Base-by-base conservation (phyloP, 805 yeast genomes). In the Metschnikowia proteae region DNA sequence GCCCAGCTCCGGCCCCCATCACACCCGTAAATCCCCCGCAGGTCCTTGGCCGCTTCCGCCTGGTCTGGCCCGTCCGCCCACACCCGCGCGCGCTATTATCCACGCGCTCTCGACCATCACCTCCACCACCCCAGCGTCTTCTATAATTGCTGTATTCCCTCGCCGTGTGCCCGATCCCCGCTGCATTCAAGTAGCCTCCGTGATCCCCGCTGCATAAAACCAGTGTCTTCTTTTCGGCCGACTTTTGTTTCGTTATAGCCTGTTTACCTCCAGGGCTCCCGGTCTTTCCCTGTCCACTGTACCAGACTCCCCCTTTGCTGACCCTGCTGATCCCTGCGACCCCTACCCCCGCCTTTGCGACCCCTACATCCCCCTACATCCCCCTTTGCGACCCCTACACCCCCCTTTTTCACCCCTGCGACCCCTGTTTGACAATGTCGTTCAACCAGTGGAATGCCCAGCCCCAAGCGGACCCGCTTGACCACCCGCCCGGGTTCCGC, bases 401-500 rank as follows among this genome's bases (percentile, higher is more conserved):
- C 17, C 17, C 17, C 17, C 17, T 17, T 17, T 17, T n/a, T n/a
- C n/a, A n/a, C n/a, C n/a, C n/a, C n/a, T n/a, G 17, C 17, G 17
- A 17, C 17, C 17, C 17, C 17, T 17, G 17, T 17, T 17, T 17
- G 17, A 17, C 17, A 3, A 42, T 42, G 45, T 33, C 45, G 9
- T 42, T 13, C 34, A 41, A 41, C 13, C 37, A 41, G 25, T 42
- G 38, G 45, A 33, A 17, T 17, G 28, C 26, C 38, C 32, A 25
- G 32, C 6, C 22, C 17, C 39, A 25, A n/a, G 32, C 45, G 6
- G 45, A 32, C 29, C 30, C 30, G 25, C 46, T 34, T 13, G 54
- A 33, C 27, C 55, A 42, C 36, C 45, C 54, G 30, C 62, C 66
- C 10, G 75, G 75, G 26, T 73, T 73, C 52, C 56, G 76, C 33